Percentiles rank a stretch among this genome's conserved stretches.
Conservation (phyloP, 257 asterid species). For the Knoxia roxburghii region DNA sequence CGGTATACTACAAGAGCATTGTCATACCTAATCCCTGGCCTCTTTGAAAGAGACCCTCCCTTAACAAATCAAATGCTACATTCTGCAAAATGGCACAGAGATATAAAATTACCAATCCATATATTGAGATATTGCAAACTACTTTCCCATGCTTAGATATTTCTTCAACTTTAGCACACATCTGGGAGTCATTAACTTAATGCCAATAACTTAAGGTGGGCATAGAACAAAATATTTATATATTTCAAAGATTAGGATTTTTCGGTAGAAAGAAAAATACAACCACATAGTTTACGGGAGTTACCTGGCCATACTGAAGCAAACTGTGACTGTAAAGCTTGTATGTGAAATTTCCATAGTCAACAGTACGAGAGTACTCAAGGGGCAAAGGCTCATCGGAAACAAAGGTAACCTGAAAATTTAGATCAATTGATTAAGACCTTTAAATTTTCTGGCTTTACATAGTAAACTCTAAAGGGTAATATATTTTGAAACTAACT, state of each 20-base stretch:
- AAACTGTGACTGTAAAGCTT: conserved; percentile 92
- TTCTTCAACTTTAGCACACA: neutral
- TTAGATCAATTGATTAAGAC: conserved; percentile 1
- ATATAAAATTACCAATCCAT: conserved; percentile 8
- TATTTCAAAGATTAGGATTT: neutral
- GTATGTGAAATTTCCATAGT: conserved; percentile 71
- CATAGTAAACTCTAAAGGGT: neutral
- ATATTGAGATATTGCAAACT: neutral
- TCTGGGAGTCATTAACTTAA: neutral
- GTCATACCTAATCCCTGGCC: conserved; percentile 43
- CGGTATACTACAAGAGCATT: neutral
- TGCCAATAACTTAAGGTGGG: neutral
- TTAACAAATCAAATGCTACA: conserved; percentile 74
- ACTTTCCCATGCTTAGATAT: neutral
- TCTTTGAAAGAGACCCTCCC: conserved; percentile 51
- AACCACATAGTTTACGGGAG: neutral
- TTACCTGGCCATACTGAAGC: conserved; percentile 97
- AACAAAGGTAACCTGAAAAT: conserved; percentile 73
- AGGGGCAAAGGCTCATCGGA: conserved; percentile 73
- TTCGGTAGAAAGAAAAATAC: neutral
- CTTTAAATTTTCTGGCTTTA: neutral
- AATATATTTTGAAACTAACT: neutral
- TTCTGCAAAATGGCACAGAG: conserved; percentile 50
- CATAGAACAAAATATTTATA: neutral
- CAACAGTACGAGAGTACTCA: conserved; percentile 52